Evolutionary conservation across 495 filamentous ascomycete genomes (phyloP).

Genomic region (Extremus antarcticus): DNA sequence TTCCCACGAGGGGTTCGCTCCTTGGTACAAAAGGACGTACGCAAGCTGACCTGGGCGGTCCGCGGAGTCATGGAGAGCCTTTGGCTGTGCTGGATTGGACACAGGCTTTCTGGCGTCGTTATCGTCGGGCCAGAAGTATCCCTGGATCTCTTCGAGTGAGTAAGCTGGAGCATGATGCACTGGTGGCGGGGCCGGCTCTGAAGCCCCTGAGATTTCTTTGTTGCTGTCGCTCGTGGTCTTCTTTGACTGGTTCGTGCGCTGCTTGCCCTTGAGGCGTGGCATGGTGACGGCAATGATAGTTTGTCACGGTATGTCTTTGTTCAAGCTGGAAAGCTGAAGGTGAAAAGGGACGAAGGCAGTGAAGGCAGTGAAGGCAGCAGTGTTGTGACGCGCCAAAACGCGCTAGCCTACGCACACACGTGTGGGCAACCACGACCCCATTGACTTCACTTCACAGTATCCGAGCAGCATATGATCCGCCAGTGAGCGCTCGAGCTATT

Average conservation of each 20-base stretch:
- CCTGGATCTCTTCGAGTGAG: conserved; percentile 5
- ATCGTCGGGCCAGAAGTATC: conserved; percentile 11
- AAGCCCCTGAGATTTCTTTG: neutral
- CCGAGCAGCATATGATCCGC: no score
- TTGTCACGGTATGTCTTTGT: no score
- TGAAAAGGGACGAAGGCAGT: no score
- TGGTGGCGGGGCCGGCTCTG: neutral
- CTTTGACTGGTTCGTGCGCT: neutral
- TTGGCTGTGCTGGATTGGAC: neutral
- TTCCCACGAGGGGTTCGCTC: conserved; percentile 17
- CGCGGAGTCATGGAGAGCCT: conserved; percentile 16
- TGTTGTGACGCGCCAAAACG: no score
- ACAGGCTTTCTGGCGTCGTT: neutral
- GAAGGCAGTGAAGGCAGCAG: no score
- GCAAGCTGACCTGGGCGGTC: conserved; percentile 11
- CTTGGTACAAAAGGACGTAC: conserved; percentile 12
- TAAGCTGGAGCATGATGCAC: neutral
- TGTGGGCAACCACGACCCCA: no score
- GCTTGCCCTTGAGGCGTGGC: no score
- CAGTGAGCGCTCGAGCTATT: no score
- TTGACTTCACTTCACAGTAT: no score
- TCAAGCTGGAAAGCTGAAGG: no score
- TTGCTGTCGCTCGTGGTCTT: neutral
- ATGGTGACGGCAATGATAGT: no score
- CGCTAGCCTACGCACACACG: no score